A percentile compares a stretch with the other conserved stretches of the same genome.
These are phyloP conservation scores for Rasamsonia emersonii DNA, from an alignment of 2,329 filamentous ascomycete species.

Conservation along the genomic window DNA sequence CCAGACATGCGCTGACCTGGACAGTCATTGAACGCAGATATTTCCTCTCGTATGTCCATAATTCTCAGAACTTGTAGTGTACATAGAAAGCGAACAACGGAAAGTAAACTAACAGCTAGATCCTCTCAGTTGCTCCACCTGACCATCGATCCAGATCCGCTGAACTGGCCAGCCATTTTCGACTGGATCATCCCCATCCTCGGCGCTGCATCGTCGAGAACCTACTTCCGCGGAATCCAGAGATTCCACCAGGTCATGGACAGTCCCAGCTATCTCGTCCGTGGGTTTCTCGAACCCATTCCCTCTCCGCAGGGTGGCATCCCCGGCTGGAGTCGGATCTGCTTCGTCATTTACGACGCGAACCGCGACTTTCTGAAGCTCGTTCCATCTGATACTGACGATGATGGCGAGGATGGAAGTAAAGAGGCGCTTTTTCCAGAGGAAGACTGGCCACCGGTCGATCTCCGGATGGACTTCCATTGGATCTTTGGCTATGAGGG, in stretches of 20 bases:
- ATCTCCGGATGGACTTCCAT: slow-evolving; percentile 16
- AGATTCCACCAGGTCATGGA: slow-evolving; percentile 7
- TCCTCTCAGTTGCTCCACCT: slow-evolving; percentile 16
- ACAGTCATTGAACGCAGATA: slow-evolving; percentile 14
- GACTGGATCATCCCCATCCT: slow-evolving; percentile 14
- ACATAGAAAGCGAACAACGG: too few relatives aligned
- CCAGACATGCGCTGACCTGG: slow-evolving; percentile 28
- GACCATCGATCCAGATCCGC: slow-evolving; percentile 6
- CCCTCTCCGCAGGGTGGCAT: slow-evolving; percentile 18
- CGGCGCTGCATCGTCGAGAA: slow-evolving; percentile 4
- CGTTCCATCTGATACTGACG: slow-evolving; percentile 12
- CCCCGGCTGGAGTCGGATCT: slow-evolving; percentile 28
- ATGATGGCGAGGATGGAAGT: slow-evolving; percentile 3
- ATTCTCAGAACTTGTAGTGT: not conserved
- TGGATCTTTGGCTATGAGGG: slow-evolving; percentile 41
- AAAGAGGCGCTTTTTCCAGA: slow-evolving; percentile 4
- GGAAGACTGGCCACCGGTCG: slow-evolving; percentile 10
- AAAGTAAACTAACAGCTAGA: not conserved
- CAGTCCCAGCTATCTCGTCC: slow-evolving; percentile 13
- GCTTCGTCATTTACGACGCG: slow-evolving; percentile 26
- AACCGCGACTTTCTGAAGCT: slow-evolving; percentile 12
- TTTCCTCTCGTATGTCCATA: slow-evolving; percentile 17
- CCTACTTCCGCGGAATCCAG: slow-evolving; percentile 21
- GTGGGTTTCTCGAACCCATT: slow-evolving; percentile 29
- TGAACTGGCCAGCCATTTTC: slow-evolving; percentile 22